Conservation (phyloP, 768 basidiomycete genomes). For the Serendipita vermifera region DNA sequence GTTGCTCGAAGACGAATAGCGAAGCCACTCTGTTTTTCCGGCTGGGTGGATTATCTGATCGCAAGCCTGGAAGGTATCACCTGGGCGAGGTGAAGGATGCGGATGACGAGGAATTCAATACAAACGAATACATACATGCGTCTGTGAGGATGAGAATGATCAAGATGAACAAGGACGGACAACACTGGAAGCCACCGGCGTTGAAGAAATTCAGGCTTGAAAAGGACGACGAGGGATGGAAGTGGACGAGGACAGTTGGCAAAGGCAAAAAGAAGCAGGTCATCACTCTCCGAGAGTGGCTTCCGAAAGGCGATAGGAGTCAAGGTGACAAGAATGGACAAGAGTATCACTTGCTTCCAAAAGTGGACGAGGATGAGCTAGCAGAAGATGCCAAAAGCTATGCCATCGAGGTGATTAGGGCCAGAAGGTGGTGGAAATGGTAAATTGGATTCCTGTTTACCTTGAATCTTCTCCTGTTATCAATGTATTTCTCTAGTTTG, state of each 20-base stretch:
- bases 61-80: neutral
- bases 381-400: no score
- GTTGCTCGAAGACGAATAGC: neutral
- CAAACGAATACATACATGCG: neutral
- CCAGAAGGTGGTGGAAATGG: no score
- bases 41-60: neutral
- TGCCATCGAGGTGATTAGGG: no score
- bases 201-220: neutral
- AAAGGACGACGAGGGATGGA: neutral
- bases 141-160: constrained; percentile 1
- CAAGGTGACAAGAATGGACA: no score
- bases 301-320: no score
- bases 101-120: neutral
- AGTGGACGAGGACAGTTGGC: neutral
- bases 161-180: no score
- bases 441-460: no score
- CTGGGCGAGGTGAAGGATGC: neutral
- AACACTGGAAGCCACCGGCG: constrained; percentile 1
- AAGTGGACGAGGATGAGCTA: no score
- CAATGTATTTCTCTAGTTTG: no score
- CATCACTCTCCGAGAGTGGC: neutral
- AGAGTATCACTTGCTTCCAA: no score
- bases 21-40: neutral
- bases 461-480: no score
- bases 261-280: neutral